phyloP scores from a whole-genome alignment of 208 protist genomes.

The Leptomonas pyrrhocoris region DNA sequence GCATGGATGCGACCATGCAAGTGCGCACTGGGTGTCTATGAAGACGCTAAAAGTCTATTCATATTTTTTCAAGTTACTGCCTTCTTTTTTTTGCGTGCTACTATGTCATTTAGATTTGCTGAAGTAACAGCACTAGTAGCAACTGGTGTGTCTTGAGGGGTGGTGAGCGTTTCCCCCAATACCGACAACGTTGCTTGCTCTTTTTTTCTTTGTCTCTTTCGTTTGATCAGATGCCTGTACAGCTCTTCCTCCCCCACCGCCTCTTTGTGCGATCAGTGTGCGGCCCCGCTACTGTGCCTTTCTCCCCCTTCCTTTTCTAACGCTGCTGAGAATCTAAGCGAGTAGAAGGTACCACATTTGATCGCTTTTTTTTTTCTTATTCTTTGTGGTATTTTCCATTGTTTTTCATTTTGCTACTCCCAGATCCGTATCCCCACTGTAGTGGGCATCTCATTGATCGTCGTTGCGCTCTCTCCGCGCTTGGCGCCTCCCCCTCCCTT shows the following conservation, averaged over 20 bases:
- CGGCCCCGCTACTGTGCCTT: neutral
- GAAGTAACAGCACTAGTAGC: neutral
- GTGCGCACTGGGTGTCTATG: too few species aligned
- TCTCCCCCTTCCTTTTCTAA: conserved; percentile 10
- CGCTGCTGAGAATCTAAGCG: neutral
- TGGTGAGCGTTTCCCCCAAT: too few species aligned
- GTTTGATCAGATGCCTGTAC: neutral
- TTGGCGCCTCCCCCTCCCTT: neutral
- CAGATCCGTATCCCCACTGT: too few species aligned
- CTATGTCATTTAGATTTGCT: neutral
- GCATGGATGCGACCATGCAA: too few species aligned
- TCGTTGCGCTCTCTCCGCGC: too few species aligned
- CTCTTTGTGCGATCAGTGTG: too few species aligned
- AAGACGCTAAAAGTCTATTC: neutral
- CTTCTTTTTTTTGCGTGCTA: neutral
- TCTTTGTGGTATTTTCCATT: neutral
- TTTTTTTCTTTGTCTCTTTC: neutral
- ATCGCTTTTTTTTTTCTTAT: neutral
- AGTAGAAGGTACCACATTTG: too few species aligned
- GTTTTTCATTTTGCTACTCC: neutral
- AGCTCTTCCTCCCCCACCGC: too few species aligned
- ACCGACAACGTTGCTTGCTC: too few species aligned
- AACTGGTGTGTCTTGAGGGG: too few species aligned
- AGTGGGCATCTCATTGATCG: neutral
- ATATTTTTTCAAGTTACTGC: neutral